Base-by-base conservation (phyloP, 495 filamentous ascomycete genomes). In the Chaetomium fimeti region DNA sequence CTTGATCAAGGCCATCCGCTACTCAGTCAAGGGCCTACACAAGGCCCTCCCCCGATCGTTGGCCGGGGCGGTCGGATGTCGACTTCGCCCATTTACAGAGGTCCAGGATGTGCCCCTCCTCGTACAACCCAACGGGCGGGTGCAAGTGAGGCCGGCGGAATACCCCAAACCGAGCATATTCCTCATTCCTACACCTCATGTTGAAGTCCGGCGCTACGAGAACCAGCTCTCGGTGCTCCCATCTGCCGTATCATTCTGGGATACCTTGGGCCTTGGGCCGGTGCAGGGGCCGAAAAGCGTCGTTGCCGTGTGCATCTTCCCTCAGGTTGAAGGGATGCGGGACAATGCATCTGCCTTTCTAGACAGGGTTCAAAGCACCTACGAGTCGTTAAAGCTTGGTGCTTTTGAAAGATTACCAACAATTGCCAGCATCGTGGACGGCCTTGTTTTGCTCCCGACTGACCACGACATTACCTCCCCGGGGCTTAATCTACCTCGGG, bases 161-260 rank as follows among this genome's bases (percentile, higher is more conserved):
- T 70, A 70, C 36, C 70, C 74, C 54, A 74, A 68, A 25, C 75
- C 71, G 36, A 74, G 77, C 63, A 71, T 83, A n/a, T 83, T 81
- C 56, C 71, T 74, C 51, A 77, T 85, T 11, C 76, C 80, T 11
- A 79, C 85, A 5, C 91, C 91, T 3, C 88, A 92, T 71, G 71
- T 97, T 28, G 89, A 91, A 51, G 76, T 97, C 20, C 88, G 89
- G 47, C 85, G 93, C 2, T 86, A 87, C 15, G 89, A 92, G 51
- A 85, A 83, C 7, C 85, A 80, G 57, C 80, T 94, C 42, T 90
- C 95, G 42, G 79, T 96, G 38, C 79, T 96, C 45, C 91, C 93
- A 11, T 81, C 92, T 7, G 89, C 91, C 2, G 72, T 97, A 11
- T 72, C 83, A 0, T 99, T 98, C 69, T 98, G 95, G 95, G 92